Conservation (phyloP, 2,329 filamentous ascomycete genomes). For the Colletotrichum higginsianum region DNA sequence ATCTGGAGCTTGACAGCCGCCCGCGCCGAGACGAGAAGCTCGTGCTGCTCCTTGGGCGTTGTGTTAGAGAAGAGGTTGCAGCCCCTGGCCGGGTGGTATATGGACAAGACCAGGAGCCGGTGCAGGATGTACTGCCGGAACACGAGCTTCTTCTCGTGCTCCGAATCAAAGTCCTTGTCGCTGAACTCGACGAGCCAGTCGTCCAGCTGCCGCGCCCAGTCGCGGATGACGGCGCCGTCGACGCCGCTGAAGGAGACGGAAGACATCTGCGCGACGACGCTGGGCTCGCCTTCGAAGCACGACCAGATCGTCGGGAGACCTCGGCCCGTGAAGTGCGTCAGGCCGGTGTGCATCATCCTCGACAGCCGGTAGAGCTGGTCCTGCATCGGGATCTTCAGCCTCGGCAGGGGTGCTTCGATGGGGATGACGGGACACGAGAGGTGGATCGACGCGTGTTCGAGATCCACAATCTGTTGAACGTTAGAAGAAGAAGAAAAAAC, state of each 20-base stretch:
- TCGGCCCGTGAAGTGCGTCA: conserved; percentile 59
- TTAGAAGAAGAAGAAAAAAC: background rate
- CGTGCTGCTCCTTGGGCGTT: conserved; percentile 57
- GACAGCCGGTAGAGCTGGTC: conserved; percentile 59
- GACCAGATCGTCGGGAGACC: conserved; percentile 61
- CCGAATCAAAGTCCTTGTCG: conserved; percentile 49
- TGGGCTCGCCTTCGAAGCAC: conserved; percentile 48
- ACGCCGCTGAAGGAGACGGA: conserved; percentile 54
- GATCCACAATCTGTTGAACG: conserved; percentile 55
- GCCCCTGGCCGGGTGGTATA: conserved; percentile 58
- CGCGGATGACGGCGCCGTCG: conserved; percentile 58
- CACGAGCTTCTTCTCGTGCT: conserved; percentile 53
- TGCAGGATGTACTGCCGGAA: conserved; percentile 60
- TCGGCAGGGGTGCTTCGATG: conserved; percentile 54
- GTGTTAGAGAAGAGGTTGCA: conserved; percentile 56
- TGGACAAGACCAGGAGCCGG: conserved; percentile 58
- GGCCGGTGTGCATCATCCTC: conserved; percentile 61
- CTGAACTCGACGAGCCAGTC: conserved; percentile 59
- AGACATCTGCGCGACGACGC: conserved; percentile 36
- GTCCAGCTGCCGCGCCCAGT: conserved; percentile 59
- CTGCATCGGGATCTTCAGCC: conserved; percentile 54
- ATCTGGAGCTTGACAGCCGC: conserved; percentile 57
- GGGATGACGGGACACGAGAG: conserved; percentile 59
- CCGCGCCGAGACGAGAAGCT: conserved; percentile 57
- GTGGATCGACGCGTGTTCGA: conserved; percentile 60